Percentiles rank a stretch among this genome's conserved stretches.
Conservation (phyloP, 352 stramenopile species). For the Elongisporangium prolatum region DNA sequence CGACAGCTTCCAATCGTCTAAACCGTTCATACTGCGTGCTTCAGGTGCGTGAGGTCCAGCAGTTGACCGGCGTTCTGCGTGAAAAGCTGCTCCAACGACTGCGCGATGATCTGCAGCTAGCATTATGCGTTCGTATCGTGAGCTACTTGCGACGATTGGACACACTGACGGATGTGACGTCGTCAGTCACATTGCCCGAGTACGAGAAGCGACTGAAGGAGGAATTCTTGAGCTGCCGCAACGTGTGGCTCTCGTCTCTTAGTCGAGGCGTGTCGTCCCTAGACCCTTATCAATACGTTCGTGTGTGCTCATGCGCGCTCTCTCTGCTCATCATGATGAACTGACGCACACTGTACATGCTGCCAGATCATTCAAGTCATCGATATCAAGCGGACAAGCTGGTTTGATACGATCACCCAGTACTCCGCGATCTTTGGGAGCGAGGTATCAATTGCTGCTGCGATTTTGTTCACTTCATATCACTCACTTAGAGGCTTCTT, state of each 20-base stretch:
- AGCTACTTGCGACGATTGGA: slow-evolving; percentile 76
- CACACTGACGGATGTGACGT: slow-evolving; percentile 17
- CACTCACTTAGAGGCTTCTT: neutral
- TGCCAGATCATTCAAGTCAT: slow-evolving; percentile 79
- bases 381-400: slow-evolving; percentile 84
- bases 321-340: no score
- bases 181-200: slow-evolving; percentile 29
- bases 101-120: slow-evolving; percentile 73
- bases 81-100: slow-evolving; percentile 82
- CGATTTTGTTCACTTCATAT: neutral
- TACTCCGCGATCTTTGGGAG: slow-evolving; percentile 89
- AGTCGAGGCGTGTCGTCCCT: slow-evolving; percentile 43
- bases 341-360: no score
- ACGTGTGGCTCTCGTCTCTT: slow-evolving; percentile 69
- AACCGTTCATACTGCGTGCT: slow-evolving; percentile 1
- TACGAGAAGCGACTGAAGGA: slow-evolving; percentile 83
- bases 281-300: slow-evolving; percentile 83
- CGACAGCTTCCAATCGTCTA: neutral
- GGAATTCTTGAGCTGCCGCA: slow-evolving; percentile 77
- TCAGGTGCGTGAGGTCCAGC: slow-evolving; percentile 52
- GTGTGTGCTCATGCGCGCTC: slow-evolving; percentile 4
- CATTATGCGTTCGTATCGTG: slow-evolving; percentile 79
- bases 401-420: slow-evolving; percentile 90
- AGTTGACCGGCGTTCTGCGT: slow-evolving; percentile 59
- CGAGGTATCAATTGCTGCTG: slow-evolving; percentile 27